Evolutionary conservation across 768 basidiomycete genomes (phyloP), one percentile per base, ranked within the genome.

Genomic region (Crucibulum laeve): DNA sequence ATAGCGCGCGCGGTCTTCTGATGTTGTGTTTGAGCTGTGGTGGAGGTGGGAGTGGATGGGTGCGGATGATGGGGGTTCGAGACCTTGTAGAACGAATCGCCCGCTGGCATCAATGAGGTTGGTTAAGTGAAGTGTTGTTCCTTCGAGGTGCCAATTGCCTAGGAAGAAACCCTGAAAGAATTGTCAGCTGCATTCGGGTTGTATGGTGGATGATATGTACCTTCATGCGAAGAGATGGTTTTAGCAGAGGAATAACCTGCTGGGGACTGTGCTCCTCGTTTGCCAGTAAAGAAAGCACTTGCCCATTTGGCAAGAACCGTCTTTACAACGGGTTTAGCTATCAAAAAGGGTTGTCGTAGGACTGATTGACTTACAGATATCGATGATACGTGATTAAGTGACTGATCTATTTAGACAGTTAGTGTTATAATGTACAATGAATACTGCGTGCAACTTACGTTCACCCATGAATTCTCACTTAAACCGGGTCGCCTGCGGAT

Each of bases 311-410:
- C 52, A 86, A 86, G 69, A 95, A 95, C 21, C 93, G 89, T 35
- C 88, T 91, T 1, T 23, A 43, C 10, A 38, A 14, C 33, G 15
- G 50, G 23, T 17, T 21, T 38, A 35, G 24, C 30, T 11, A 15
- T 1, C 17, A 41, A 10, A 28, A n/a, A 39, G 21, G 17, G 25
- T 23, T 23, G 21, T 4, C 18, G 23, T 35, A 3, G 15, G n/a
- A 19, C 24, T 4, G 42, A 10, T n/a, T 5, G 5, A 53, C 84
- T 62, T 51, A 88, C 82, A 96, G 73, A 61, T 91, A 95, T 24
- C 93, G 88, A 56, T 94, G 89, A 61, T 95, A 96, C 4, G 91
- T 94, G 55, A 96, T 79, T 45, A 93, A 72, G 55, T 95, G 91
- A 57, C 68, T 87, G 46, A 89, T 71, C 89, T 90, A 54, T 18